Percentiles rank a stretch among this genome's conserved stretches.
Evolutionary conservation across 768 basidiomycete species (phyloP).

Genomic region (Podaxis rugospora): DNA sequence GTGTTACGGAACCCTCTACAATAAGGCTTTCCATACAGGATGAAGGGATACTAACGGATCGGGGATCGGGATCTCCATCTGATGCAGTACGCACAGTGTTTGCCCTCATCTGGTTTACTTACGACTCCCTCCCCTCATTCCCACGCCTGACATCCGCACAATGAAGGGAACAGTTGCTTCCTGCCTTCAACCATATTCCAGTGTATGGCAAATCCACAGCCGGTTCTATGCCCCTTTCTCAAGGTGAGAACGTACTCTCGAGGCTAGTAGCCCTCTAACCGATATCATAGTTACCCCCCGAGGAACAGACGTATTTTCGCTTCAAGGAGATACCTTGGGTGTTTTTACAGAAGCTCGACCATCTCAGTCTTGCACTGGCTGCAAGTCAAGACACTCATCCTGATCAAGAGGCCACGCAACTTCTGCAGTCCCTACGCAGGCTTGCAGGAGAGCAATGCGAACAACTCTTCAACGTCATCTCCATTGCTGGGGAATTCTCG

Average conservation of each 20-base stretch:
- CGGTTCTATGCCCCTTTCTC: background rate
- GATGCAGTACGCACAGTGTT: too few relatives aligned
- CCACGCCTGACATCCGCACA: too few relatives aligned
- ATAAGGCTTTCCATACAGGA: too few relatives aligned
- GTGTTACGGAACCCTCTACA: too few relatives aligned
- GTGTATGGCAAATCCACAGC: background rate
- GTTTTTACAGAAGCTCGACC: too few relatives aligned
- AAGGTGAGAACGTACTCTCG: background rate
- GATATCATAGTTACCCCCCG: background rate
- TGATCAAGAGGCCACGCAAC: background rate
- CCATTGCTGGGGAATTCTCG: background rate
- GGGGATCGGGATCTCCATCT: too few relatives aligned
- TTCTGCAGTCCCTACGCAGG: background rate
- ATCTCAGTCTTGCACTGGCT: background rate
- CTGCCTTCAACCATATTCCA: background rate
- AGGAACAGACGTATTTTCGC: background rate
- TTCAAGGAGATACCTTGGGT: background rate
- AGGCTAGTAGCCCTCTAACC: background rate
- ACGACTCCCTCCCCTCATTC: too few relatives aligned
- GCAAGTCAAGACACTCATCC: background rate
- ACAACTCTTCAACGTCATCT: background rate
- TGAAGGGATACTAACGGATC: too few relatives aligned
- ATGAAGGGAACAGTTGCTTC: background rate
- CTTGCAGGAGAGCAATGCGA: background rate
- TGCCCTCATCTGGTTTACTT: too few relatives aligned